A percentile compares a stretch with the other conserved stretches of the same genome.
phyloP scores from a whole-genome alignment of 108 stramenopile species.

The Discostella pseudostelligera region DNA sequence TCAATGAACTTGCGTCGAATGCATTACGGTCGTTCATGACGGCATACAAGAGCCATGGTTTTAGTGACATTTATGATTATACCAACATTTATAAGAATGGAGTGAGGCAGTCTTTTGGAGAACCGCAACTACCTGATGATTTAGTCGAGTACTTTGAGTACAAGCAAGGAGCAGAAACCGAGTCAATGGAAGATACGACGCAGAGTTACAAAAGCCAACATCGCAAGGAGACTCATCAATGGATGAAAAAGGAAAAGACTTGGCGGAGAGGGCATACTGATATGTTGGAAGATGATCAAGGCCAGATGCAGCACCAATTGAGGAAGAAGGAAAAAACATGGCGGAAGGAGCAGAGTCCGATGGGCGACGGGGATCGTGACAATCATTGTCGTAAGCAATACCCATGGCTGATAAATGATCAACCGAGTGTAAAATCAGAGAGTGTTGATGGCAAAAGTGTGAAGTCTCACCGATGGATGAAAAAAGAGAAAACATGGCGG shows the following conservation, averaged over 20 bases:
- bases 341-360: slow-evolving; percentile 1
- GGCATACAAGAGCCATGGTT: slow-evolving; percentile 8
- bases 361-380: not conserved
- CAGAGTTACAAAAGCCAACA: not conserved
- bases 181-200: not conserved
- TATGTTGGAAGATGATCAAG: no score
- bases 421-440: not conserved
- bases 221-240: not conserved
- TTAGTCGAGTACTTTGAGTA: not conserved
- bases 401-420: not conserved
- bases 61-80: slow-evolving; percentile 6
- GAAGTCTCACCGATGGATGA: not conserved
- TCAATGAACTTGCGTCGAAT: slow-evolving; percentile 17
- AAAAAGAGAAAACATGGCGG: not conserved
- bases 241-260: slow-evolving; percentile 4
- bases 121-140: slow-evolving; percentile 9
- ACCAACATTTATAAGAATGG: not conserved
- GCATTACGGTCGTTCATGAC: slow-evolving; percentile 12
- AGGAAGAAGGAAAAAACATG: not conserved
- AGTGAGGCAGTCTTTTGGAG: slow-evolving; percentile 15
- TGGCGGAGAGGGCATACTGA: not conserved
- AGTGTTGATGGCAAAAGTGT: slow-evolving; percentile 4
- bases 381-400: not conserved
- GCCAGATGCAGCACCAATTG: not conserved
- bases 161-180: not conserved